phyloP scores from a whole-genome alignment of 441 rosid species.

The Adansonia rubrostipa region DNA sequence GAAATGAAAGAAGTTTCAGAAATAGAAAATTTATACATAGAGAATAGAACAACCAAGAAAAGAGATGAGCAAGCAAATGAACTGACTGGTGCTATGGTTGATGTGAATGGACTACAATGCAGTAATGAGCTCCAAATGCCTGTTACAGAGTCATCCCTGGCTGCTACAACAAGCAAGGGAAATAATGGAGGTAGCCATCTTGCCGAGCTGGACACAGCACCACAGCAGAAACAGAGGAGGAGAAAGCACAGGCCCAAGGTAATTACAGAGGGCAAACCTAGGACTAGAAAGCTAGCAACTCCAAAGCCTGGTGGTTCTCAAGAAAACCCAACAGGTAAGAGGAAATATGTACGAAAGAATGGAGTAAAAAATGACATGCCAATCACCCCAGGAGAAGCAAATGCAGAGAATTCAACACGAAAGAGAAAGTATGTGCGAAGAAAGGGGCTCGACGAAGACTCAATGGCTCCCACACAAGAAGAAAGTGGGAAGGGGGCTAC shows the following conservation, averaged over 20 bases:
- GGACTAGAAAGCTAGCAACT: slow-evolving; percentile 40
- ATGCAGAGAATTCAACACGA: slow-evolving; percentile 35
- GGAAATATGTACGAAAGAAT: slow-evolving; percentile 57
- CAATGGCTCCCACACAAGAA: slow-evolving; percentile 36
- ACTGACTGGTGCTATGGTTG: slow-evolving; percentile 24
- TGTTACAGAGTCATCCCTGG: slow-evolving; percentile 35
- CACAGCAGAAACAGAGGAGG: slow-evolving; percentile 65
- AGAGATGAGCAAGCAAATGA: slow-evolving; percentile 31
- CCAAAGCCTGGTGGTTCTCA: slow-evolving; percentile 35
- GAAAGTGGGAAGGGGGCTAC: slow-evolving; percentile 30
- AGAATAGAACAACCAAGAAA: slow-evolving; percentile 33
- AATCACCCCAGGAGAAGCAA: slow-evolving; percentile 36
- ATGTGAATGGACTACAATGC: slow-evolving; percentile 19
- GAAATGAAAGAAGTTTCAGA: slow-evolving; percentile 33
- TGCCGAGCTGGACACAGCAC: slow-evolving; percentile 60
- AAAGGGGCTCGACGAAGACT: slow-evolving; percentile 39
- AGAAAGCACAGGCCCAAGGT: slow-evolving; percentile 92
- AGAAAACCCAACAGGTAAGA: slow-evolving; percentile 45
- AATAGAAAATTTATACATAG: slow-evolving; percentile 24
- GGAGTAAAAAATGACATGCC: slow-evolving; percentile 31
- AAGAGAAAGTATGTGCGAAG: slow-evolving; percentile 58
- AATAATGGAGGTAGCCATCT: slow-evolving; percentile 37
- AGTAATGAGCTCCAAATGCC: slow-evolving; percentile 33
- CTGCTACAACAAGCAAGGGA: slow-evolving; percentile 34
- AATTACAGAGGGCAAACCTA: slow-evolving; percentile 62